These are phyloP conservation scores for Tulasnella sp. DNA, from an alignment of 768 basidiomycete species.

Conservation along the genomic window DNA sequence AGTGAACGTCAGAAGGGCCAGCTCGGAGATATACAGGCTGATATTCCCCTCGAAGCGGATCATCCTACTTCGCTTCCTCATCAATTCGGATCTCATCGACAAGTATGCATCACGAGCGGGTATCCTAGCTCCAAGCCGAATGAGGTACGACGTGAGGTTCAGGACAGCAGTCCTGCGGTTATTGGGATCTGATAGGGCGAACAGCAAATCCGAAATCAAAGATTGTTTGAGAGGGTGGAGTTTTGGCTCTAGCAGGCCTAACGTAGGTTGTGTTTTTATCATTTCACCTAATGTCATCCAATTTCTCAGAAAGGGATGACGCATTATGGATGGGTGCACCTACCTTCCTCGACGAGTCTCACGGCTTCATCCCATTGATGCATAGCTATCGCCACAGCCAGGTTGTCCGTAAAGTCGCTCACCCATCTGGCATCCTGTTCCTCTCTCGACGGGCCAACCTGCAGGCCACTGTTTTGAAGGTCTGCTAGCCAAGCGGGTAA, in stretches of 20 bases:
- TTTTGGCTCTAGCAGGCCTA: constrained; percentile 33
- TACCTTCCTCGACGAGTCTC: constrained; percentile 72
- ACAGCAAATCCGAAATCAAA: constrained; percentile 55
- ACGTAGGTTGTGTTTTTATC: constrained; percentile 38
- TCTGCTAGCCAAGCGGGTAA: constrained; percentile 47
- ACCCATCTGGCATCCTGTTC: constrained; percentile 79
- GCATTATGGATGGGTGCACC: constrained; percentile 2
- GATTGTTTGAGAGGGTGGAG: constrained; percentile 52
- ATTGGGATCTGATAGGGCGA: constrained; percentile 57
- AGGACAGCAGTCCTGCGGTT: constrained; percentile 68
- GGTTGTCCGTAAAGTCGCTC: constrained; percentile 80
- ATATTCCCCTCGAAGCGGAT: constrained; percentile 88
- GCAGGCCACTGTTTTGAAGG: constrained; percentile 6
- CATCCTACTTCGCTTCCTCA: constrained; percentile 64
- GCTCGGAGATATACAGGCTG: constrained; percentile 69
- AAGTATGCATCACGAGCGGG: constrained; percentile 77
- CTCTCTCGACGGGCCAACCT: constrained; percentile 44
- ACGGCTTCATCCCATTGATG: constrained; percentile 82
- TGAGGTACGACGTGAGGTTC: constrained; percentile 54
- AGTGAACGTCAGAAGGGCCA: constrained; percentile 83
- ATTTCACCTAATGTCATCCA: not conserved
- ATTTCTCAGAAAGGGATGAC: not conserved
- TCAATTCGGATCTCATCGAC: constrained; percentile 57
- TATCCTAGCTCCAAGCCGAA: constrained; percentile 60
- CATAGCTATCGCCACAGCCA: constrained; percentile 82